These are phyloP conservation scores for Cryptococcus maquisensis DNA, from an alignment of 1,284 basidiomycete genomes.

Conservation along the genomic window DNA sequence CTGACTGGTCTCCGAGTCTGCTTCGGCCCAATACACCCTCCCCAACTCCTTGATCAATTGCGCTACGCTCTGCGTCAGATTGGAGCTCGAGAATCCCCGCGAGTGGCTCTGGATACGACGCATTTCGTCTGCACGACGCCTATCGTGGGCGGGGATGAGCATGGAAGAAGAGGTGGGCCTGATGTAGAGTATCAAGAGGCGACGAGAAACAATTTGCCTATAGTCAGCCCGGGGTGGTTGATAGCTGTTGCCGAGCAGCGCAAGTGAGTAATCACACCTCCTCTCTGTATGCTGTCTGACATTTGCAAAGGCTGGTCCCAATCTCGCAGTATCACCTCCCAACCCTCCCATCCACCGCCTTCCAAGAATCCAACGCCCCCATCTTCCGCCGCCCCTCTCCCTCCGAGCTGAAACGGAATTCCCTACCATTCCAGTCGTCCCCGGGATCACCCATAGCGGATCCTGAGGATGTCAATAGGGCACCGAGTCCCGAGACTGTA, in stretches of 20 bases:
- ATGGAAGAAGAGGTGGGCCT: constrained; percentile 28
- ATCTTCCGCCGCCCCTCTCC: constrained; percentile 47
- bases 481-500: constrained; percentile 45
- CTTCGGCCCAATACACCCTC: constrained; percentile 80
- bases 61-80: constrained; percentile 74
- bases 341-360: constrained; percentile 48
- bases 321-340: constrained; percentile 78
- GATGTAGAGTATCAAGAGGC: constrained; percentile 86
- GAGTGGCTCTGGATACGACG: constrained; percentile 92
- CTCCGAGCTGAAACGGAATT: constrained; percentile 32
- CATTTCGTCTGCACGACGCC: constrained; percentile 93
- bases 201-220: constrained; percentile 79
- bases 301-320: constrained; percentile 69
- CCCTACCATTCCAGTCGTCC: constrained; percentile 25
- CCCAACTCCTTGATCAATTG: constrained; percentile 67
- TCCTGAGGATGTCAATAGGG: constrained; percentile 31
- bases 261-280: constrained; percentile 55
- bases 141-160: constrained; percentile 57
- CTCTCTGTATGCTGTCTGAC: constrained; percentile 1
- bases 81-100: constrained; percentile 80
- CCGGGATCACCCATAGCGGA: constrained; percentile 25
- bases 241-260: constrained; percentile 75
- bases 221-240: constrained; percentile 87
- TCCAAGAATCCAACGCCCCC: constrained; percentile 51
- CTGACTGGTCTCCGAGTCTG: constrained; percentile 88